Evolutionary conservation across 2,329 filamentous ascomycete genomes (phyloP).

Genomic region (Penicillium sp.): DNA sequence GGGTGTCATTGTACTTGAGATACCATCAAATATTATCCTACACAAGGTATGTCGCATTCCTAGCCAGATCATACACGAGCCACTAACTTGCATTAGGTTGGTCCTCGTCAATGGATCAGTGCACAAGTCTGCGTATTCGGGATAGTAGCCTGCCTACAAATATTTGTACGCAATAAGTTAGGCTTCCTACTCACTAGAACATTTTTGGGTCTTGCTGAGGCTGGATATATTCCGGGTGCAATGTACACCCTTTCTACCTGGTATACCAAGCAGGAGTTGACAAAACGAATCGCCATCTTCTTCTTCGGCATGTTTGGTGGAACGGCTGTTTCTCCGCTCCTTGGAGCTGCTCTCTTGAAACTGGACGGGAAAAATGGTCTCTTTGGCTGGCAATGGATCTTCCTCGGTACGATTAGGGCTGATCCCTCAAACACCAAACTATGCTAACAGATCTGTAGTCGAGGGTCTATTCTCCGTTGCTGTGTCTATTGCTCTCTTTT

Average conservation of each 20-base stretch:
- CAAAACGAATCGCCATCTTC: slow-evolving; percentile 50
- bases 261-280: slow-evolving; percentile 50
- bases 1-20: slow-evolving; percentile 51
- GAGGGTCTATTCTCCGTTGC: slow-evolving; percentile 48
- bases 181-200: slow-evolving; percentile 48
- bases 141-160: slow-evolving; percentile 46
- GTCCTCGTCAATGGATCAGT: slow-evolving; percentile 51
- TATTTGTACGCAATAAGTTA: slow-evolving; percentile 43
- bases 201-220: slow-evolving; percentile 50
- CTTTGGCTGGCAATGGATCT: slow-evolving; percentile 53
- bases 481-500: slow-evolving; percentile 41
- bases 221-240: slow-evolving; percentile 53
- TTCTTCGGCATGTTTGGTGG: slow-evolving; percentile 57
- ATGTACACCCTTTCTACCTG: slow-evolving; percentile 54
- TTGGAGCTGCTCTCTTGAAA: slow-evolving; percentile 50
- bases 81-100: slow-evolving; percentile 30
- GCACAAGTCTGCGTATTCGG: slow-evolving; percentile 52
- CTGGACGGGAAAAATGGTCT: slow-evolving; percentile 44
- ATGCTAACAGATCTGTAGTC: slow-evolving; percentile 29
- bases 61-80: slow-evolving; percentile 16
- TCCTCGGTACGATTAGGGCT: slow-evolving; percentile 37
- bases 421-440: no score
- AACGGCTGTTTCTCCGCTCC: slow-evolving; percentile 49
- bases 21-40: slow-evolving; percentile 50
- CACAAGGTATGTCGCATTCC: slow-evolving; percentile 15